Conservation (phyloP, 768 basidiomycete genomes). For the Macrolepiota albuminosa region DNA sequence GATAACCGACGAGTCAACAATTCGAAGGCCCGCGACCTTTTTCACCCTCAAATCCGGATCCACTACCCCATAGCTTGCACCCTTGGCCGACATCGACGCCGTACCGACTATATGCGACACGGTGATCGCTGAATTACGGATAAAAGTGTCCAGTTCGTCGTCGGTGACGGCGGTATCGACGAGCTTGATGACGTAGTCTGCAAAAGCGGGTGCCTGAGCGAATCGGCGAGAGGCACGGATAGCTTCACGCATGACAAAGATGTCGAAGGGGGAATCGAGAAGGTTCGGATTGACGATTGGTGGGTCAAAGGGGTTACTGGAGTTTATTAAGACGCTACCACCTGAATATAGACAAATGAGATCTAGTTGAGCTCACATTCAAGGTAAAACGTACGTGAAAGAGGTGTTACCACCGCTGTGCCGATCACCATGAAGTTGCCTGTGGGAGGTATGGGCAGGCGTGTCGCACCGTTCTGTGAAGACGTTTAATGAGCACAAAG, state of each 20-base stretch:
- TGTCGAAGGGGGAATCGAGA: constrained; percentile 25
- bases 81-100: constrained; percentile 26
- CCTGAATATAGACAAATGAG: constrained; percentile 12
- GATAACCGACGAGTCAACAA: constrained; percentile 35
- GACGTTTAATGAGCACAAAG: background rate
- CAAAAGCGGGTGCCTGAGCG: constrained; percentile 20
- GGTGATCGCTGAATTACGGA: constrained; percentile 20
- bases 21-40: constrained; percentile 28
- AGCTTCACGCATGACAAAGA: constrained; percentile 22
- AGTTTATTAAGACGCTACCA: constrained; percentile 28
- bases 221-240: constrained; percentile 22
- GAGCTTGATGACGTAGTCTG: constrained; percentile 19
- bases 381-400: constrained; percentile 19
- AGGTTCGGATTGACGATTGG: constrained; percentile 49
- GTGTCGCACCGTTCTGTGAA: constrained; percentile 19
- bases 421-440: constrained; percentile 24
- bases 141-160: constrained; percentile 23
- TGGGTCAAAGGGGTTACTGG: constrained; percentile 35
- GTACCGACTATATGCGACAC: constrained; percentile 31
- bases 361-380: background rate
- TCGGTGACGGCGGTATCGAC: constrained; percentile 24
- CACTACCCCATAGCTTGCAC: constrained; percentile 27
- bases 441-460: constrained; percentile 18
- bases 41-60: constrained; percentile 35
- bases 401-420: constrained; percentile 21